Base-by-base conservation (phyloP, 495 filamentous ascomycete genomes). In the Annulohypoxylon moriforme region DNA sequence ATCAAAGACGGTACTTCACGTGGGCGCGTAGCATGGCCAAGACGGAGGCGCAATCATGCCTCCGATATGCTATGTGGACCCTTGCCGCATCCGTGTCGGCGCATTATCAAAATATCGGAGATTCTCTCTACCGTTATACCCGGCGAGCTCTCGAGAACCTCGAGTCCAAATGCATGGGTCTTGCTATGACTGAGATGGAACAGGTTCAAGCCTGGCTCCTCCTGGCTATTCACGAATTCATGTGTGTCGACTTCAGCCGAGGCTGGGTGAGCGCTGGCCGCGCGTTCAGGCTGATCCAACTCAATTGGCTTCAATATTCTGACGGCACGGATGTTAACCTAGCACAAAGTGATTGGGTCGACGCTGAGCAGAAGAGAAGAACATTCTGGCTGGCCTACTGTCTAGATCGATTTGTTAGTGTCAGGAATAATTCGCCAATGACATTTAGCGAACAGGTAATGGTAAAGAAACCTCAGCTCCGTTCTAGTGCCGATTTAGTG, bases 61-160 rank as follows among this genome's bases (percentile, higher is more conserved):
- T 89, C 13, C 85, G 86, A 46, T 82, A 83, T 64, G 85, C 86
- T 29, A 88, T 89, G 87, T 87, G 86, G 83, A 85, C 85, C 0
- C 60, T 87, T 10, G 85, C 87, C 2, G 83, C 84, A 50, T 82
- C 83, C 0, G 71, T 85, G 0, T 89, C 87, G 1, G 82, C 85
- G 0, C 86, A 87, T 52, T 87, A 86, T 58, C 81, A 85, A 25
- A 76, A 78, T 13, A 76, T 85, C 2, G 77, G 83, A 4, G 83
- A 85, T 5, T 56, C 75, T 0, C 72, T 89, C 4, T 88, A 88
- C 68, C 72, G 68, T 0, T 81, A 86, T 25, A 85, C 86, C 0
- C 79, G 81, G 13, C 79, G 78, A 44, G 82, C 82, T 72, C 79
- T 89, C 25, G 82, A 82, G 36, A 44, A 34, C 0, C 73, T 81